A percentile compares a stretch with the other conserved stretches of the same genome.
phyloP scores from a whole-genome alignment of 2,329 filamentous ascomycete species.

The Cadophora sp. region DNA sequence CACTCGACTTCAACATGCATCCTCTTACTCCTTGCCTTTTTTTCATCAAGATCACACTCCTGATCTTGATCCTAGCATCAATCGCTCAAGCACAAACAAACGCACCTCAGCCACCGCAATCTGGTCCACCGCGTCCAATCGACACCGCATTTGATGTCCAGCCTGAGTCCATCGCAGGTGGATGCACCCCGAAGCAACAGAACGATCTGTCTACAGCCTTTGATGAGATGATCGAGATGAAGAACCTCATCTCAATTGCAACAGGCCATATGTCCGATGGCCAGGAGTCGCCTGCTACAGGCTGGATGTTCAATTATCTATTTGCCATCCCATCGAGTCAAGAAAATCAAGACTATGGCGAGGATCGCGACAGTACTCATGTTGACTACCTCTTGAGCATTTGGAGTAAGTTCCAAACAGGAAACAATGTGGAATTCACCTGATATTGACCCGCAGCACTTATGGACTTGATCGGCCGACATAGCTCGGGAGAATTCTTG shows the following conservation, averaged over 20 bases:
- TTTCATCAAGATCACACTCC: not conserved
- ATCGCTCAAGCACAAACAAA: not conserved
- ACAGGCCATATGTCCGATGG: not conserved
- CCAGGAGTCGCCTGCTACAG: not conserved
- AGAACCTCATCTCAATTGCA: not conserved
- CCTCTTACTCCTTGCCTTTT: not conserved
- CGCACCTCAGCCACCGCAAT: not conserved
- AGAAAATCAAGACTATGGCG: not conserved
- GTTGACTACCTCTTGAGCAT: not conserved
- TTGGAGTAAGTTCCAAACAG: not conserved
- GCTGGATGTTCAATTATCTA: slow-evolving; percentile 13
- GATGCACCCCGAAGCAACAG: not conserved
- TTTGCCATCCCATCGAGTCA: slow-evolving; percentile 5
- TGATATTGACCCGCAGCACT: not conserved
- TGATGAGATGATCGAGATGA: not conserved
- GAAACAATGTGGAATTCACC: too few species aligned
- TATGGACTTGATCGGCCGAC: not conserved
- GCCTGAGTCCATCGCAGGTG: not conserved
- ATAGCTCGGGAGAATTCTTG: not conserved
- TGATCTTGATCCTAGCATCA: not conserved
- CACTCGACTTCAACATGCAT: not conserved
- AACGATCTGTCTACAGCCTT: not conserved
- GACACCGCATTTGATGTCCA: slow-evolving; percentile 5
- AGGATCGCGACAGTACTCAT: not conserved
- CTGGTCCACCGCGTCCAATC: not conserved